These are phyloP conservation scores for Globisporangium echinulatum DNA, from an alignment of 352 stramenopile species.

Conservation along the genomic window DNA sequence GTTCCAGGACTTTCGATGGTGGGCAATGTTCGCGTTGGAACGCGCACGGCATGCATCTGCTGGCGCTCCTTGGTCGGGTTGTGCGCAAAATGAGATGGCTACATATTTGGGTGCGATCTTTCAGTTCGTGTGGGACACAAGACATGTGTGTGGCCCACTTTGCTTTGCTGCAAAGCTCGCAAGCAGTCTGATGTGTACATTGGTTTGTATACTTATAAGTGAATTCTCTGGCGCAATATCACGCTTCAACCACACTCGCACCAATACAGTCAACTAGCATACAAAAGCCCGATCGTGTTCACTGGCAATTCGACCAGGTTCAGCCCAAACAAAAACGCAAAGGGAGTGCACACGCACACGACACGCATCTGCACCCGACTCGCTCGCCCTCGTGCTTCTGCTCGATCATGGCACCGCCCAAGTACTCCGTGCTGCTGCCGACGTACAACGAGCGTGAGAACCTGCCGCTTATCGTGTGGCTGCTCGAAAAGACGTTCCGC, in stretches of 20 bases:
- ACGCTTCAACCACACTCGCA: background rate
- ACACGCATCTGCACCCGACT: background rate
- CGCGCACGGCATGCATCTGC: no score
- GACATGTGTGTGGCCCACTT: no score
- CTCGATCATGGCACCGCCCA: constrained; percentile 15
- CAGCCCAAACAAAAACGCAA: constrained; percentile 1
- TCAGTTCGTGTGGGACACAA: no score
- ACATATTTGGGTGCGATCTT: background rate
- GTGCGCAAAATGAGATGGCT: background rate
- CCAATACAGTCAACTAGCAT: no score
- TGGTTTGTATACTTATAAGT: background rate
- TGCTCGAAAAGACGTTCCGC: constrained; percentile 93
- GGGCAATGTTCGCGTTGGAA: background rate
- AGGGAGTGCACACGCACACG: background rate
- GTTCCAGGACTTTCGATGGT: no score
- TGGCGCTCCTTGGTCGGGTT: no score
- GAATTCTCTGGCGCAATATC: background rate
- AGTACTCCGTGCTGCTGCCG: constrained; percentile 95
- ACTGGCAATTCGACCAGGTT: background rate
- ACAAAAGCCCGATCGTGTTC: background rate
- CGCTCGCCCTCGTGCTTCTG: no score
- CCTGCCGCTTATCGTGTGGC: constrained; percentile 96
- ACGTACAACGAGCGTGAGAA: constrained; percentile 99
- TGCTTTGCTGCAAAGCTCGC: no score
- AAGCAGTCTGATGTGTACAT: no score